A percentile compares a stretch with the other conserved stretches of the same genome.
Evolutionary conservation across 805 yeast genomes (phyloP).

Genomic region (Komagataella phaffii): DNA sequence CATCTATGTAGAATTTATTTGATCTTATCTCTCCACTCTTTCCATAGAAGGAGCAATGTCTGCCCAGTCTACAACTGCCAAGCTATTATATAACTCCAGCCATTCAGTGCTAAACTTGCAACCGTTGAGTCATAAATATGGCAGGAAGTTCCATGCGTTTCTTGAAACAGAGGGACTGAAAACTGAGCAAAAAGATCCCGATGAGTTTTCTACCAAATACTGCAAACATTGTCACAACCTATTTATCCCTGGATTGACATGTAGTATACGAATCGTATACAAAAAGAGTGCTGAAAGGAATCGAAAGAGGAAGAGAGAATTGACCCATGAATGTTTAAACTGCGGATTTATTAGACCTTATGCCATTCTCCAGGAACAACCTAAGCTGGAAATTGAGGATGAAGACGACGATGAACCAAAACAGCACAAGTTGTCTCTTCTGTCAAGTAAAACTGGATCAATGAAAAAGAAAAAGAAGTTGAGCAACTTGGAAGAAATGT

Average conservation of each 20-base stretch:
- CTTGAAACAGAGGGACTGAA: background rate
- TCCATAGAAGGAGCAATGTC: background rate
- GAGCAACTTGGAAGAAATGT: constrained; percentile 10
- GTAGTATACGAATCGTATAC: background rate
- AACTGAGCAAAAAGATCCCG: background rate
- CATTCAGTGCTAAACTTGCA: background rate
- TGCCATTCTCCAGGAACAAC: background rate
- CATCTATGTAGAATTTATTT: background rate
- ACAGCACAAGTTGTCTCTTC: background rate
- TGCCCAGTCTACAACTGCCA: background rate
- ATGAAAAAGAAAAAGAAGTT: constrained; percentile 12
- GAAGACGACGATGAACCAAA: background rate
- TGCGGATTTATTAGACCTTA: constrained; percentile 6
- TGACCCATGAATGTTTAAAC: constrained; percentile 10
- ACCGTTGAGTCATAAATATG: background rate
- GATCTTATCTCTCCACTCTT: background rate
- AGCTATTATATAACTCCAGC: background rate
- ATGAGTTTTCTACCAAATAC: background rate
- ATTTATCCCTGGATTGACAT: background rate
- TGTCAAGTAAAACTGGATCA: background rate
- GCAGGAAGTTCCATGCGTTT: background rate
- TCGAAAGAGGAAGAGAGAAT: constrained; percentile 2
- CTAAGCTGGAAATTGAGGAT: constrained; percentile 4
- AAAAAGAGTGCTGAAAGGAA: background rate
- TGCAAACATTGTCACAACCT: background rate